Evolutionary conservation across 768 basidiomycete genomes (phyloP), one percentile per base, ranked within the genome.

Genomic region (Clavulina sp.): DNA sequence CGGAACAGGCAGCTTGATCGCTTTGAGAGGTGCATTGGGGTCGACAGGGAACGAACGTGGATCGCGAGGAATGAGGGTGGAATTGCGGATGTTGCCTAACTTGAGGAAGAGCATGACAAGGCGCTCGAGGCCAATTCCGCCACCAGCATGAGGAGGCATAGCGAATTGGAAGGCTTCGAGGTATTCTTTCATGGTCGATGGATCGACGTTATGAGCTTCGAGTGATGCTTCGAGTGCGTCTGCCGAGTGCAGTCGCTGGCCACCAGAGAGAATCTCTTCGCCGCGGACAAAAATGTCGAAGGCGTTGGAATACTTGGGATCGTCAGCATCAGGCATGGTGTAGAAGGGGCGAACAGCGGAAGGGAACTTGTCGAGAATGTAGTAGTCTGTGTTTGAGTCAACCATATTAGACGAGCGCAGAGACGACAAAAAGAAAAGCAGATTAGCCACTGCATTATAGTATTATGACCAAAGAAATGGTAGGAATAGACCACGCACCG

Each of bases 241-340:
- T 4, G 93, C 76, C 58, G 95, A 87, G 67, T 99, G 93, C 51
- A 97, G 80, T 65, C 93, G 88, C 65, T 99, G 93, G 28, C 92
- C 93, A n/a, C 93, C 93, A 3, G 92, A 95, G 38, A 96, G 73
- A 61, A 99, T 96, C 66, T 99, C 93, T 68, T 99, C 91, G 7
- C 93, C 93, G 31, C 93, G 78, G 91, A 97, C 95, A 76, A 99
- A 97, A 69, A 99, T 96, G 69, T 99, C 93, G 66, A 96, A 99
- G 24, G 95, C 96, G 68, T 97, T 97, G 50, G 93, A 95, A 32
- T 93, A 28, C 23, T 28, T 49, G 5, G 85, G 80, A 66, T 96
- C 82, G 56, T 76, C 72, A 9, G 93, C 78, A 69, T 99, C 93
- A 51, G 91, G 86, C 93, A 99, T 97, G 51, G 93, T 99, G 69